Conservation (phyloP, 768 basidiomycete genomes). For the Rhizopogon vesiculosus region DNA sequence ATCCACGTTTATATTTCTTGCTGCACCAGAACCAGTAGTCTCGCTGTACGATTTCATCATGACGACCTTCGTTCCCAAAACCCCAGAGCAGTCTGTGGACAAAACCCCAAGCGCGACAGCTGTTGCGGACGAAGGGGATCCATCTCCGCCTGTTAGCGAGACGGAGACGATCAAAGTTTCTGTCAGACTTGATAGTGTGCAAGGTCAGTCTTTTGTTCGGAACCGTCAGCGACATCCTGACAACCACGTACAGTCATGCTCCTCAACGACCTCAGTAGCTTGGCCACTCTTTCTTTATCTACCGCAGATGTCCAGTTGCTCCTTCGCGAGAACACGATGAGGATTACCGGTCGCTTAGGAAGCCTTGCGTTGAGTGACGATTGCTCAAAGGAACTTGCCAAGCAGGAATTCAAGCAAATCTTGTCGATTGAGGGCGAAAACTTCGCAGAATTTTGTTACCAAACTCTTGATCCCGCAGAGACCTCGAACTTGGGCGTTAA, state of each 20-base stretch:
- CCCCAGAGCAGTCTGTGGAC: slow-evolving; percentile 6
- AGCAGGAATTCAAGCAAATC: slow-evolving; percentile 74
- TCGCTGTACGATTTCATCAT: slow-evolving; percentile 95
- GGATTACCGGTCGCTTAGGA: slow-evolving; percentile 77
- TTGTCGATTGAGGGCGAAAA: slow-evolving; percentile 93
- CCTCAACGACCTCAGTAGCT: slow-evolving; percentile 58
- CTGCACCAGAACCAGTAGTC: slow-evolving; percentile 87
- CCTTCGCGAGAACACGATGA: slow-evolving; percentile 66
- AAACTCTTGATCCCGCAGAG: slow-evolving; percentile 78
- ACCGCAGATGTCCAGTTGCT: slow-evolving; percentile 84
- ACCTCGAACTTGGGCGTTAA: slow-evolving; percentile 74
- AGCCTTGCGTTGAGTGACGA: slow-evolving; percentile 81
- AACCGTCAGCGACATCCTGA: slow-evolving; percentile 7
- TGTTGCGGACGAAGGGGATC: neutral
- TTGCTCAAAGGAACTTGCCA: slow-evolving; percentile 42
- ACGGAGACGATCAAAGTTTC: slow-evolving; percentile 71
- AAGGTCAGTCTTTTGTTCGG: slow-evolving; percentile 44
- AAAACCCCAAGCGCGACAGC: slow-evolving; percentile 5
- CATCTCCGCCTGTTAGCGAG: slow-evolving; percentile 6
- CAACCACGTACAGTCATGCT: slow-evolving; percentile 54
- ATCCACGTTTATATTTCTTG: slow-evolving; percentile 86
- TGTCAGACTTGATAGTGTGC: slow-evolving; percentile 79
- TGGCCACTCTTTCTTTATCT: slow-evolving; percentile 86
- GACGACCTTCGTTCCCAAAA: slow-evolving; percentile 81
- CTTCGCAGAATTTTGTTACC: slow-evolving; percentile 90